Base-by-base conservation (phyloP, 805 yeast genomes). In the Zygoascus flipseniorum region DNA sequence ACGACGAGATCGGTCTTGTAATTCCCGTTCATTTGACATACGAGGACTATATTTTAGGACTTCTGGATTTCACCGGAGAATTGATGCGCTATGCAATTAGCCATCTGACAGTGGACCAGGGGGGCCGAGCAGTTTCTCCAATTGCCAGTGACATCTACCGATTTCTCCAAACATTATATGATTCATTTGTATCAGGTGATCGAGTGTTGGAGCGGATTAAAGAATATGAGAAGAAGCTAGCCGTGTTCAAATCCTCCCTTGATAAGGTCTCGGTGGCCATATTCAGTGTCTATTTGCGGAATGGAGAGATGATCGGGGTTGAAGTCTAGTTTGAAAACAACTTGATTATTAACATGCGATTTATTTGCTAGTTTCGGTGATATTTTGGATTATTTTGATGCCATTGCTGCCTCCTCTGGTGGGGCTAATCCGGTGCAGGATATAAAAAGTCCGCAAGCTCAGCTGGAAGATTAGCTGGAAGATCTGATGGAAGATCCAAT, bases 21-120 rank as follows among this genome's bases (percentile, higher is more conserved):
- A 39, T 37, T 8, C 42, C 41, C 5, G 18, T 14, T 8, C n/a
- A 48, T 43, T 53, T 65, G 5, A 41, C 62, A 10, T 51, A 50
- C 20, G 68, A 64, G 13, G 76, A 73, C 56, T 72, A 67, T 55
- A 58, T 72, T 31, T 64, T 72, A 63, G 76, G 76, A 0, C 49
- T 72, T n/a, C 64, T 73, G 54, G 76, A 73, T 54, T 54, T 71
- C 48, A 71, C 76, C 0, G 76, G 76, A 0, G 76, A 73, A 51
- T 62, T 73, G 13, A 72, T 73, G 76, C 55, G 74, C 31, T 69
- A 66, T 51, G 65, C 73, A 11, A 69, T 73, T 16, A 53, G 65
- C n/a, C 62, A 69, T 49, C 54, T 66, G 5, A 31, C 43, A 2
- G 41, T 11, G 4, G 26, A 42, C 20, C 5, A 42, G 5, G 44